Conservation (phyloP, 345 rosid species). For the Abelmoschus esculentus region DNA sequence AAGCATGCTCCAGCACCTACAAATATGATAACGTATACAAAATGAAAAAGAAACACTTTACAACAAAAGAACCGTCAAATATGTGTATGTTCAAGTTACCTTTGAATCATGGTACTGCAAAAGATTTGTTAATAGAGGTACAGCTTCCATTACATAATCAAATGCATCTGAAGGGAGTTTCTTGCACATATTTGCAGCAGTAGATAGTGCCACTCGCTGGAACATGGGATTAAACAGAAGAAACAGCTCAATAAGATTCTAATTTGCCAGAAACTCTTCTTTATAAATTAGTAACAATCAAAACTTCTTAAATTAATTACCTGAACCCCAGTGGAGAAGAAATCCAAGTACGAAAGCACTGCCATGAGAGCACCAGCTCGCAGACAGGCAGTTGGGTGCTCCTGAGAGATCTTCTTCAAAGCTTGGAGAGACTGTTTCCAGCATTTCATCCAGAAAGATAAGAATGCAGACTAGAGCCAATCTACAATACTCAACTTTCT, state of each 20-base stretch:
- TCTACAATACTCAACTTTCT: background rate
- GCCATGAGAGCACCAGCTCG: conserved; percentile 99
- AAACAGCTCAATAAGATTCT: background rate
- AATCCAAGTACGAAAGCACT: conserved; percentile 94
- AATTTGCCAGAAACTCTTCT: background rate
- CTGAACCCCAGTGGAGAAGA: conserved; percentile 99
- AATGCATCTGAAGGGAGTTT: conserved; percentile 98
- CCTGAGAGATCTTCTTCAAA: conserved; percentile 96
- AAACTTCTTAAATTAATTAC: conserved; percentile 25
- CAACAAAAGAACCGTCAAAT: background rate
- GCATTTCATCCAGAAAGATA: conserved; percentile 6
- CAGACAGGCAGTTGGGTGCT: conserved; percentile 98
- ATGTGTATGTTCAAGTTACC: conserved; percentile 28
- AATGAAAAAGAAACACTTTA: background rate
- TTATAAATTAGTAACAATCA: background rate
- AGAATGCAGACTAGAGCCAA: background rate
- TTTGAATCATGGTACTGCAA: conserved; percentile 93
- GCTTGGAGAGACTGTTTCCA: conserved; percentile 86
- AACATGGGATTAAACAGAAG: conserved; percentile 6
- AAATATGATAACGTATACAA: conserved; percentile 15
- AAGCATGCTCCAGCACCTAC: conserved; percentile 96
- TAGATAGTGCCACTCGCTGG: conserved; percentile 90
- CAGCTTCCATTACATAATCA: conserved; percentile 99
- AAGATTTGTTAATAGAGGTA: conserved; percentile 90
- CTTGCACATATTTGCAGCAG: conserved; percentile 99